Evolutionary conservation across 2,329 filamentous ascomycete genomes (phyloP).

Genomic region (Epichloe sp.): DNA sequence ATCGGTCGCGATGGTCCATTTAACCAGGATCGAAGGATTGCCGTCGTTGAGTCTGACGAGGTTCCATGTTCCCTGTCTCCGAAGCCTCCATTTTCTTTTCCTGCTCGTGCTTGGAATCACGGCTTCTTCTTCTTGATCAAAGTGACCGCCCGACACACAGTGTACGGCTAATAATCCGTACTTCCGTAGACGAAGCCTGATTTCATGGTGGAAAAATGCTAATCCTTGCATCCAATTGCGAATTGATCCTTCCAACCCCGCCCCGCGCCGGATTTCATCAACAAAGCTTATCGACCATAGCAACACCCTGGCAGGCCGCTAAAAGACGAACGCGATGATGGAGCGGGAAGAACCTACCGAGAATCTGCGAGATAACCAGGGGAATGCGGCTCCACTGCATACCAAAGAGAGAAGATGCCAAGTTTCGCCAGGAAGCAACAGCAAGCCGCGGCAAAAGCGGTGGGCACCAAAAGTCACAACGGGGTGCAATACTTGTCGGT

Average conservation of each 20-base stretch:
- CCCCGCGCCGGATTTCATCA: not conserved
- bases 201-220: not conserved
- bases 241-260: not conserved
- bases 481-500: slow-evolving; percentile 6
- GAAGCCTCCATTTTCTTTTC: no score
- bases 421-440: not conserved
- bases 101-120: no score
- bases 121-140: no score
- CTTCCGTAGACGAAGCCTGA: not conserved
- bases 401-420: not conserved
- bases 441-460: slow-evolving; percentile 1
- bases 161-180: not conserved
- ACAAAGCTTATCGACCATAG: not conserved
- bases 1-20: no score
- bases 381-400: not conserved
- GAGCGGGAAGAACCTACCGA: not conserved
- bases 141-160: not conserved
- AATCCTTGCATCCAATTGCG: not conserved
- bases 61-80: no score
- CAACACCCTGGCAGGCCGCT: not conserved
- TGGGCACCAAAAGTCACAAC: slow-evolving; percentile 4
- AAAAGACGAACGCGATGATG: not conserved
- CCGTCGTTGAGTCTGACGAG: no score
- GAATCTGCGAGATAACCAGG: not conserved
- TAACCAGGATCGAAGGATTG: no score